Evolutionary conservation across 2,329 filamentous ascomycete species (phyloP), one percentile per base, ranked within the genome.

Genomic region (Didymella pomorum): DNA sequence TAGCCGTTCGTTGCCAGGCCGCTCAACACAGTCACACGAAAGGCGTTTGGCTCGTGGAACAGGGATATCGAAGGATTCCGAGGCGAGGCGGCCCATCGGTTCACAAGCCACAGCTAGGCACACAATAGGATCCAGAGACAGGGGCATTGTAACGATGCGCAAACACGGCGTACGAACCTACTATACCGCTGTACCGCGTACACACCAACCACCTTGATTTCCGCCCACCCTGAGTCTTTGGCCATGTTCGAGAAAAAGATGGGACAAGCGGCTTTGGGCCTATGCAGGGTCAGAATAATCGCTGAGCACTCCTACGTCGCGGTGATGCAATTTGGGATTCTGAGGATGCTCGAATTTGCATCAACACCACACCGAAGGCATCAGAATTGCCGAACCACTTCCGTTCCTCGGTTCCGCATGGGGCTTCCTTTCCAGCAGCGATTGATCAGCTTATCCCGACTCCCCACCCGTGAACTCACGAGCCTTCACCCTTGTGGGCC

Each of bases 21-120:
- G 37, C 21, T 41, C 49, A 33, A 23, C 26, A 37, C 14, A 26
- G 50, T 51, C 45, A 33, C 31, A 49, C 44, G 21, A 58, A 41
- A 41, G 50, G 45, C 50, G 46, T 47, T 51, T 58, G 31, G 42
- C 49, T 53, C 49, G 50, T 53, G 44, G 50, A 54, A 58, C 56
- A 52, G 28, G 56, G 56, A 53, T 54, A 4, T 42, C n/a, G 46
- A 54, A 58, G 56, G 56, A 58, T 58, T 46, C 18, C 50, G 50
- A 54, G 56, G 45, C 50, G 45, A 49, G 50, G n/a, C 56, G 56
- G 56, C 29, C 33, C 51, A 35, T 42, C 56, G 39, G 41, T 46
- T 54, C 33, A 54, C 39, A 46, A 54, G 56, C 56, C 56, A 58
- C 56, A 58, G 43, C 56, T 58, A 58, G 14, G 31, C 14, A 58